These are phyloP conservation scores for Venturia carpophila DNA, from an alignment of 2,329 filamentous ascomycete species.

Conservation along the genomic window DNA sequence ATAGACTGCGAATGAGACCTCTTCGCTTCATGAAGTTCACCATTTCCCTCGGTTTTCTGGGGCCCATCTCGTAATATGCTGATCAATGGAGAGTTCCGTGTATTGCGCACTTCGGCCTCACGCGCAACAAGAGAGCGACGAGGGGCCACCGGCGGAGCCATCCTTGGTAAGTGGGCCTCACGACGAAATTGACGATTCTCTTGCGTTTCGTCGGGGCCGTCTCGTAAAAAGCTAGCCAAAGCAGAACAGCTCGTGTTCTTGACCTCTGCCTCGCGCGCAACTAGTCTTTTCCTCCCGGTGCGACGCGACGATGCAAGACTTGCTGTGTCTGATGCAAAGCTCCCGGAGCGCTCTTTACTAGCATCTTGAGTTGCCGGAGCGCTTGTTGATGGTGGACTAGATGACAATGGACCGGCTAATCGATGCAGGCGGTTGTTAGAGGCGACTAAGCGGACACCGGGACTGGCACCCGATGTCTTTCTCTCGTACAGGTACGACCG, in stretches of 20 bases:
- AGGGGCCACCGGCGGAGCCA: not conserved
- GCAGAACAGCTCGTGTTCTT: constrained; percentile 7
- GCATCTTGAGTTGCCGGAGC: not conserved
- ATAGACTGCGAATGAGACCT: not conserved
- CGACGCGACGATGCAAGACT: constrained; percentile 7
- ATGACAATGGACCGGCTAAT: not conserved
- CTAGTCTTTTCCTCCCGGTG: not conserved
- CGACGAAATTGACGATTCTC: not conserved
- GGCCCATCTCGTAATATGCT: not conserved
- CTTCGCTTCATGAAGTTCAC: not conserved
- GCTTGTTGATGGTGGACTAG: constrained; percentile 1
- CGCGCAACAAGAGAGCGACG: constrained; percentile 1
- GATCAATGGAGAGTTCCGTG: not conserved
- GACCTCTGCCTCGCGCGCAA: constrained; percentile 17
- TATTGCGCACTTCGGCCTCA: not conserved
- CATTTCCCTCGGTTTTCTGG: not conserved
- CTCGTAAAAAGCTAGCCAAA: constrained; percentile 4
- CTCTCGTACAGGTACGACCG: constrained; percentile 1
- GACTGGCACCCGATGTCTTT: not conserved
- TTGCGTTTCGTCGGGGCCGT: not conserved
- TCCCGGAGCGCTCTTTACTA: not conserved
- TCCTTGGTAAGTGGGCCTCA: not conserved
- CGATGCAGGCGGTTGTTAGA: not conserved
- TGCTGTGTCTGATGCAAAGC: not conserved
- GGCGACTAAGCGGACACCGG: not conserved